Evolutionary conservation across 352 stramenopile species (phyloP).

Genomic region (Phytophthora sojae): DNA sequence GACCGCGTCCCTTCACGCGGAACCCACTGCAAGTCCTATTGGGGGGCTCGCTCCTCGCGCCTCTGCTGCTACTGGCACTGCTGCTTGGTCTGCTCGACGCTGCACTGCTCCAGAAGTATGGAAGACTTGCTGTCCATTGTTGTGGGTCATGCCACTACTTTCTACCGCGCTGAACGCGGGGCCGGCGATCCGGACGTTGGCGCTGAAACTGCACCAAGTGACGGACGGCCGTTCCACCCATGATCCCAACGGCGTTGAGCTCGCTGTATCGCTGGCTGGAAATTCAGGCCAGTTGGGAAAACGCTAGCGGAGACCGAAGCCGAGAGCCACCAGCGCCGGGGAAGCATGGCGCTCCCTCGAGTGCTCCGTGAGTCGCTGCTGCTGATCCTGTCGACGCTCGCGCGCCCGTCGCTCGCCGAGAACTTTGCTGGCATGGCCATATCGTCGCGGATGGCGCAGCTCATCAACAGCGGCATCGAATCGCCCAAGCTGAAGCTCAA

Average conservation of each 20-base stretch:
- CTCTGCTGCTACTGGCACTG: neutral
- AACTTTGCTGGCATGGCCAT: conserved; percentile 32
- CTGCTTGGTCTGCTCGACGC: neutral
- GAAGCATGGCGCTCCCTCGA: conserved; percentile 18
- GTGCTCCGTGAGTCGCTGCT: neutral
- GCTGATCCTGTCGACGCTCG: conserved; percentile 14
- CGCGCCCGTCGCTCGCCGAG: conserved; percentile 4
- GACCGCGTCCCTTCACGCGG: neutral
- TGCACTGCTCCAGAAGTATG: conserved; percentile 4
- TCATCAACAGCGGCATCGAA: conserved; percentile 40
- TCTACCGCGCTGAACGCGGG: conserved; percentile 9
- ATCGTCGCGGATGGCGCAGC: conserved; percentile 38
- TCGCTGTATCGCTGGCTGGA: neutral
- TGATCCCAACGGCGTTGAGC: conserved; percentile 4
- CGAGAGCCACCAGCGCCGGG: conserved; percentile 1
- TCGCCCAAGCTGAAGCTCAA: conserved; percentile 36
- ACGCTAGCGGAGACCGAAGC: conserved; percentile 12
- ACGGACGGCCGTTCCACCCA: conserved; percentile 18
- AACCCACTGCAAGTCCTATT: neutral
- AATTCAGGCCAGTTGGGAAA: conserved; percentile 35
- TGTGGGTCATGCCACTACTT: neutral
- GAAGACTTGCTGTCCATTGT: conserved; percentile 20
- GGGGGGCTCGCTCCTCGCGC: too few species aligned
- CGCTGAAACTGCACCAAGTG: conserved; percentile 33
- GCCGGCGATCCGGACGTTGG: conserved; percentile 16